Base-by-base conservation (phyloP, 306 rosid genomes). In the Lathyrus sativus region DNA sequence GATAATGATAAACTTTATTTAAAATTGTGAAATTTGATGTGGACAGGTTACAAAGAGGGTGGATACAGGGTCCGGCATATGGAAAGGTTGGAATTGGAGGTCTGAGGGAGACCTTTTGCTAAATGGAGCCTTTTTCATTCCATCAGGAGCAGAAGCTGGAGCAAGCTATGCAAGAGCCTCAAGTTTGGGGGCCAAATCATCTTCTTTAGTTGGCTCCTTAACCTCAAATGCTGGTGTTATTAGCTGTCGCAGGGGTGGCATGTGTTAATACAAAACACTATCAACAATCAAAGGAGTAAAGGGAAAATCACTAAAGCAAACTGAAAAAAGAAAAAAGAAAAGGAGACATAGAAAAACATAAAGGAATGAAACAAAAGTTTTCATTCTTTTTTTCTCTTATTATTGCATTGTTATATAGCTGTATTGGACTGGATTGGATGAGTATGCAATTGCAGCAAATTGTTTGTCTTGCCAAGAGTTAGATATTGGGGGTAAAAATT, bases 151-250 rank as follows among this genome's bases (percentile, higher is more conserved):
- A 62, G 95, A 95, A 22, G 83, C 95, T 31, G 88, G 74, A 19
- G 84, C 88, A 17, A 90, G 90, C 80, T 93, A 93, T 84, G 99
- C 97, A 18, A 90, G 99, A 81, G 97, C 99, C 63, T 93, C 99
- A 15, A 93, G 99, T 84, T 90, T 93, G 59, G 88, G 87, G 22
- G 97, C 99, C 72, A 93, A 93, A 75, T 87, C 99, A n/a, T 93
- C 99, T 76, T 85, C 97, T 73, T 0, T 88, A 85, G 90, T 93
- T 14, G 96, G 82, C 63, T 11, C 85, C 65, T 29, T 93, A 56
- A 93, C 99, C 51, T 79, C 97, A 12, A 71, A 48, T 63, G 81
- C 99, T 13, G 99, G 99, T 43, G 96, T 79, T 65, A 88, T 93
- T 60, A 49, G 1, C 10, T 93, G 99, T 83, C 89, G 82, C 38